Base-by-base conservation (phyloP, 768 basidiomycete species). In the Termitomyces sp. region DNA sequence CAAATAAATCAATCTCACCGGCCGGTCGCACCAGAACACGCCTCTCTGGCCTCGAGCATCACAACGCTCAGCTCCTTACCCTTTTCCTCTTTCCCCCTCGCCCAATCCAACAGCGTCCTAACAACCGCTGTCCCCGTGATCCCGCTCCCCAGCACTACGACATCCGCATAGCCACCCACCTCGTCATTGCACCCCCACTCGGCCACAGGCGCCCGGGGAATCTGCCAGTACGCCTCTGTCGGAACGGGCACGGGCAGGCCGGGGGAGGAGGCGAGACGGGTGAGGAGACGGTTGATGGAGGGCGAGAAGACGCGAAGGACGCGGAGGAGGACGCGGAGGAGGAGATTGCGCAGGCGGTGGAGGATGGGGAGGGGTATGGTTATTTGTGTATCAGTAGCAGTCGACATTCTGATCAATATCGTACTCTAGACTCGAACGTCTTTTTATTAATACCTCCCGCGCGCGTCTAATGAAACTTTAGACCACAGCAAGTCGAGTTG, bases 11-110 rank as follows among this genome's bases (percentile, higher is more conserved):
- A 14, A 2, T 19, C 74, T n/a, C 55, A 83, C 85, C 87, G 75
- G 37, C 81, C 88, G 0, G 87, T 88, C 7, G 88, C 88, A 1
- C 88, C 88, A 0, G 85, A 87, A 62, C 88, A 90, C 0, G 76
- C 75, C 11, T 88, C 87, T 52, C 93, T 71, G 3, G 92, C 93
- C 61, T 96, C 93, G 21, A 96, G 76, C 74, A 93, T 84, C 21
- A 90, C 80, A 2, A 94, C 66, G 37, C 71, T 69, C 14, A 80
- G 56, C 28, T 62, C 66, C 24, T 63, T 32, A 9, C 30, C 9
- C 30, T 32, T 10, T 32, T 32, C 66, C 9, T 62, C 57, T 28
- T 53, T 56, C 35, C 51, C 62, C 28, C 55, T 51, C 7, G 65
- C 61, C 17, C 66, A 65, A 40, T 75, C 70, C 15, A 90, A 70